Base-by-base conservation (phyloP, 2,329 filamentous ascomycete genomes). In the Boeremia lycopersici region DNA sequence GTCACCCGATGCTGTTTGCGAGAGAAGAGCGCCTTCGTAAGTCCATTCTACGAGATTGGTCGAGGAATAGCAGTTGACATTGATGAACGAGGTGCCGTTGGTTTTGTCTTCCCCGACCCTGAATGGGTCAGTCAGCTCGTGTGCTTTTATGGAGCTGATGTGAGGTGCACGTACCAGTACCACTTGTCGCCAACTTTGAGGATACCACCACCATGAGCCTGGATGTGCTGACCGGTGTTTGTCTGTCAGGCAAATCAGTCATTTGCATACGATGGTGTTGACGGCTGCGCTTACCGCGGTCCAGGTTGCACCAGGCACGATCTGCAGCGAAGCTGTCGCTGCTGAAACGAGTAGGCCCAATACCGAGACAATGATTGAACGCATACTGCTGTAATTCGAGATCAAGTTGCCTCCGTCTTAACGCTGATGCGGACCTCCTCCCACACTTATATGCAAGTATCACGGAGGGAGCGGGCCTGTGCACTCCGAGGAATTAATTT, bases 21-120 rank as follows among this genome's bases (percentile, higher is more conserved):
- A 83, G 2, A 90, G 76, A 0, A 89, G 76, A 0, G 84, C 81
- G 11, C 83, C 83, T 30, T 82, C 83, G 53, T 84, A 86, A 0
- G 76, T 83, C 87, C 87, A 89, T 60, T 86, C 79, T 0, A 87
- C 81, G 0, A 89, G 78, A 69, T 89, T 78, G 11, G 77, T 78
- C 12, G 84, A 87, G 0, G 83, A 84, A 70, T 89, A 89, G 73
- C 87, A 89, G 69, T 88, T 89, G 61, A 89, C 77, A 46, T 85
- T 85, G 54, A 84, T 81, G 70, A 89, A 89, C 0, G 77, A 73
- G 1, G 77, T 80, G 23, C 86, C 85, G n/a, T 82, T 74, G 1
- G 84, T 83, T 40, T 89, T 89, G 74, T 89, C 87, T 69, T 90
- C 87, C 13, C 88, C 88, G 30, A 89, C 83, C 74, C 86, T 81